These are phyloP conservation scores for Mucuna pruriens DNA, from an alignment of 306 rosid species.

Conservation along the genomic window DNA sequence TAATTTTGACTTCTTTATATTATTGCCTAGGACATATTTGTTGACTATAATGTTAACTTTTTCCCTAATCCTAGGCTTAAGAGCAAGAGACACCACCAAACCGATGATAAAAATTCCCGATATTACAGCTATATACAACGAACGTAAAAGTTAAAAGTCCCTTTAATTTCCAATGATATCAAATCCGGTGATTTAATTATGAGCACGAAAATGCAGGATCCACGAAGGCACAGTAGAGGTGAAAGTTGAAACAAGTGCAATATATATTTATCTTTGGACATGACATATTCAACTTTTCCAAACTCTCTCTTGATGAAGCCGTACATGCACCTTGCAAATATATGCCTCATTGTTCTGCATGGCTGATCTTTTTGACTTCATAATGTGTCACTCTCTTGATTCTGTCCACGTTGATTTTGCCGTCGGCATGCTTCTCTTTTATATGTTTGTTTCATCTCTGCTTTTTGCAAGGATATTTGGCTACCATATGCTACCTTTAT, in stretches of 20 bases:
- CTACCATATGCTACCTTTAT: slow-evolving; percentile 30
- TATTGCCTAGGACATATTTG: background rate
- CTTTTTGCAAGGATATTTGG: slow-evolving; percentile 35
- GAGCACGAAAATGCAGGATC: background rate
- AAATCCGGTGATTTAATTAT: slow-evolving; percentile 6
- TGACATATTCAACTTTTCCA: slow-evolving; percentile 19
- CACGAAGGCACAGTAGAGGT: background rate
- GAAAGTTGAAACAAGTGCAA: background rate
- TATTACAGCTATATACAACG: slow-evolving; percentile 3
- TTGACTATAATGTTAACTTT: slow-evolving; percentile 16
- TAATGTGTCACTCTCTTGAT: slow-evolving; percentile 33
- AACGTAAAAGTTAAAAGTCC: background rate
- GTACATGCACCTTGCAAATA: slow-evolving; percentile 1
- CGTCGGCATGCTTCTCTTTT: slow-evolving; percentile 39
- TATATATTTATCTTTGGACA: background rate
- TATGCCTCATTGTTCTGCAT: slow-evolving; percentile 13
- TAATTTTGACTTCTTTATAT: background rate
- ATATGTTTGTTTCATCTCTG: slow-evolving; percentile 11
- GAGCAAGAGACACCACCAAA: background rate
- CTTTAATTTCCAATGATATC: background rate
- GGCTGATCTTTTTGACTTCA: slow-evolving; percentile 42
- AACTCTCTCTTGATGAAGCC: background rate
- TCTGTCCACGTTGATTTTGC: slow-evolving; percentile 38
- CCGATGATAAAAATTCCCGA: background rate
- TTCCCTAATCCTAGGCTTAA: background rate